Conservation (phyloP, 2,329 filamentous ascomycete genomes). For the Pseudogymnoascus sp. region DNA sequence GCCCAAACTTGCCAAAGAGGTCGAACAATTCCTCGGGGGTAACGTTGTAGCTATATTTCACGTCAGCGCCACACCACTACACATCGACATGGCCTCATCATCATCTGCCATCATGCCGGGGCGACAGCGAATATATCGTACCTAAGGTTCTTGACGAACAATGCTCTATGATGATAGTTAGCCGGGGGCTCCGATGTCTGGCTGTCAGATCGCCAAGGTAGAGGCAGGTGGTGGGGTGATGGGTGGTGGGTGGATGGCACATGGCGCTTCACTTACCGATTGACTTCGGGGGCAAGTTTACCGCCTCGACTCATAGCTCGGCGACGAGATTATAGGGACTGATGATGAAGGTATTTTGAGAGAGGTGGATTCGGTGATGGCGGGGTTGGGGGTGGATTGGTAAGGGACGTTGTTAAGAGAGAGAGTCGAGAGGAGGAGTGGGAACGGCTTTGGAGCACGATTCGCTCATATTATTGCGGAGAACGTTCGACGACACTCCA, state of each 20-base stretch:
- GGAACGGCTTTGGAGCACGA: slow-evolving; percentile 3
- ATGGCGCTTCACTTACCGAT: slow-evolving; percentile 61
- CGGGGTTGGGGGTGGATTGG: not conserved
- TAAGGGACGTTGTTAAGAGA: not conserved
- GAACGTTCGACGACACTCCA: slow-evolving; percentile 1
- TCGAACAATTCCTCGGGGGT: slow-evolving; percentile 97
- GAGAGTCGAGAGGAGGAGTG: slow-evolving; percentile 2
- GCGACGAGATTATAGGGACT: slow-evolving; percentile 18
- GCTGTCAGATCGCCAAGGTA: not conserved
- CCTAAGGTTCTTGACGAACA: slow-evolving; percentile 99
- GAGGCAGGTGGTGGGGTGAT: slow-evolving; percentile 13
- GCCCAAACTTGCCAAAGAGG: slow-evolving; percentile 95
- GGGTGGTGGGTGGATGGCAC: slow-evolving; percentile 1
- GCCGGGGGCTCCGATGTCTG: slow-evolving; percentile 1
- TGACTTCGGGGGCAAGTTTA: slow-evolving; percentile 99
- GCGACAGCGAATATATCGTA: slow-evolving; percentile 36
- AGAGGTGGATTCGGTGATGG: slow-evolving; percentile 4
- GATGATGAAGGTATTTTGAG: slow-evolving; percentile 5
- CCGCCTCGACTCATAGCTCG: slow-evolving; percentile 91
- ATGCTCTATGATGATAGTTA: slow-evolving; percentile 58
- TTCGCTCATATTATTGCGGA: slow-evolving; percentile 7
- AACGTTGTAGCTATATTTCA: slow-evolving; percentile 79
- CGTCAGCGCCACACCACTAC: slow-evolving; percentile 40
- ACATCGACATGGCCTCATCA: slow-evolving; percentile 51
- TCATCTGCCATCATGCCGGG: slow-evolving; percentile 52